A percentile compares a stretch with the other conserved stretches of the same genome.
These are phyloP conservation scores for Penicillium pulvis DNA, from an alignment of 495 filamentous ascomycete species.

Conservation along the genomic window DNA sequence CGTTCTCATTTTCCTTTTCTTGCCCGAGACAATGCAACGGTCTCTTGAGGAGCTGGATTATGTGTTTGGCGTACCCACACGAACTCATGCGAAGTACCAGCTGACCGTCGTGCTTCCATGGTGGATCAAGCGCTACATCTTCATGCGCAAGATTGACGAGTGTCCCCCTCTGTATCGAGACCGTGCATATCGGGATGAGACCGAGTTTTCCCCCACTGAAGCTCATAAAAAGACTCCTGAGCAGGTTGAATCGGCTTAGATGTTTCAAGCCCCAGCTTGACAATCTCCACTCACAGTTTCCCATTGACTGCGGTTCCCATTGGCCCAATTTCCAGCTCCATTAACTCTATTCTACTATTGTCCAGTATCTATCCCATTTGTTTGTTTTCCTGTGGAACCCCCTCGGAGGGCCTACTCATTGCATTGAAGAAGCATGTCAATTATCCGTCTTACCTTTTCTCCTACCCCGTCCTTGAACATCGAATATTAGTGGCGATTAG, in stretches of 20 bases:
- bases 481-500: too few relatives aligned
- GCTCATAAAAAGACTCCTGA: not conserved
- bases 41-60: slow-evolving; percentile 59
- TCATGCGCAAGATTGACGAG: slow-evolving; percentile 38
- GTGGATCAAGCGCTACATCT: slow-evolving; percentile 55
- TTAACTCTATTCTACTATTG: too few relatives aligned
- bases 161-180: slow-evolving; percentile 46
- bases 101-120: slow-evolving; percentile 49
- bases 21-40: slow-evolving; percentile 68
- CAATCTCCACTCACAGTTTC: not conserved
- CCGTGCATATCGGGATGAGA: not conserved
- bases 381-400: too few relatives aligned
- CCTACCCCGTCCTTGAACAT: too few relatives aligned
- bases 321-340: too few relatives aligned
- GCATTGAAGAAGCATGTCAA: too few relatives aligned
- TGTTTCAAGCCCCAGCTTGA: not conserved
- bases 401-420: too few relatives aligned
- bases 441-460: too few relatives aligned
- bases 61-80: slow-evolving; percentile 56
- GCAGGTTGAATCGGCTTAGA: not conserved
- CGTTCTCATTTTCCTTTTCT: slow-evolving; percentile 66
- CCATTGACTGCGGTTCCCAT: too few relatives aligned
- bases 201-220: not conserved
- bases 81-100: slow-evolving; percentile 52
- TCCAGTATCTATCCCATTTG: too few relatives aligned